phyloP scores from a whole-genome alignment of 2,329 filamentous ascomycete species.

The Sporothrix brasiliensis region DNA sequence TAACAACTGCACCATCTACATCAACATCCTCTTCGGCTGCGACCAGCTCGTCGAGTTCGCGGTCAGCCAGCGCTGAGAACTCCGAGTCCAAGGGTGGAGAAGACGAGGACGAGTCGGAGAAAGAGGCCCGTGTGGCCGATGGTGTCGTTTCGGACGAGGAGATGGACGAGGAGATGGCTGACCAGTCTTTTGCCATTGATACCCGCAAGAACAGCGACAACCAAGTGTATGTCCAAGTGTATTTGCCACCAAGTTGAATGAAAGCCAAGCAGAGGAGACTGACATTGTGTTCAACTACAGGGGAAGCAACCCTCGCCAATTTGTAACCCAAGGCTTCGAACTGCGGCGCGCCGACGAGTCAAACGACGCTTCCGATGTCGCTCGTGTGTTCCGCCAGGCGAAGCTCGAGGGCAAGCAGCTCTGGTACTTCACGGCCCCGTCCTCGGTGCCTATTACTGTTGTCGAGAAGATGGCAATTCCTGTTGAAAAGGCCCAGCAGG shows the following conservation, averaged over 20 bases:
- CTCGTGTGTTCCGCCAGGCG: slow-evolving; percentile 60
- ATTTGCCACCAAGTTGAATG: no score
- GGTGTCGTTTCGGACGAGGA: slow-evolving; percentile 30
- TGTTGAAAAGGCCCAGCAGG: slow-evolving; percentile 56
- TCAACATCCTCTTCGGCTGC: slow-evolving; percentile 2
- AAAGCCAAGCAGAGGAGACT: not conserved
- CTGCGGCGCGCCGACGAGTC: slow-evolving; percentile 55
- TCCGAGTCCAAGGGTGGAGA: not conserved
- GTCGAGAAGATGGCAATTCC: slow-evolving; percentile 66
- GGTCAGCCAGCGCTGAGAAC: slow-evolving; percentile 10
- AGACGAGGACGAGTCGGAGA: not conserved
- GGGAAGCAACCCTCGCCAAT: slow-evolving; percentile 42
- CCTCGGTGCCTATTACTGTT: slow-evolving; percentile 67
- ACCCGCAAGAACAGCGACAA: slow-evolving; percentile 25
- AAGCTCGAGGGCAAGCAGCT: slow-evolving; percentile 71
- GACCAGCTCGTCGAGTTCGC: slow-evolving; percentile 5
- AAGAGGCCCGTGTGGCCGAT: not conserved
- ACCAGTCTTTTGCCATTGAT: slow-evolving; percentile 45
- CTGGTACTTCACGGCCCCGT: slow-evolving; percentile 78
- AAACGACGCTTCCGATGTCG: slow-evolving; percentile 50
- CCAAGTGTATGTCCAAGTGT: not conserved
- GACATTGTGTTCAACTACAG: slow-evolving; percentile 40
- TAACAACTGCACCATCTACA: not conserved
- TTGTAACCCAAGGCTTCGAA: slow-evolving; percentile 57
- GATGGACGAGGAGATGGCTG: slow-evolving; percentile 38